phyloP scores from a whole-genome alignment of 2,329 filamentous ascomycete species.

The Aphanoascus verrucosus region DNA sequence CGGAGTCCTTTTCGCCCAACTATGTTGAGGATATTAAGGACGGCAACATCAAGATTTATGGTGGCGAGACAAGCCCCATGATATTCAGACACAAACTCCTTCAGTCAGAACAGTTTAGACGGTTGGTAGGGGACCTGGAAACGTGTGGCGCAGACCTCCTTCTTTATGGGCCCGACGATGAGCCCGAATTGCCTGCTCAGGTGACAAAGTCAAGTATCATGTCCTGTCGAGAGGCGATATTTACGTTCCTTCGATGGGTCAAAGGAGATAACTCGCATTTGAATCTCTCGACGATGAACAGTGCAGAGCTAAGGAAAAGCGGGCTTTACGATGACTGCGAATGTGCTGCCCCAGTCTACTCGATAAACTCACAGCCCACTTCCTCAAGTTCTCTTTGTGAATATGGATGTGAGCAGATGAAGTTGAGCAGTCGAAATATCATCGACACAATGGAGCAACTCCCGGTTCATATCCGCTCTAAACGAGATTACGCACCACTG shows the following conservation, averaged over 20 bases:
- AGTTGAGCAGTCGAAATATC: not conserved
- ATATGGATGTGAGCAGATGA: not conserved
- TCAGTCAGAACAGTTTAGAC: constrained; percentile 8
- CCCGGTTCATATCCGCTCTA: not conserved
- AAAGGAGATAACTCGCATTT: constrained; percentile 3
- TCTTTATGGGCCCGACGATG: constrained; percentile 4
- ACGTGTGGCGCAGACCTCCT: constrained; percentile 14
- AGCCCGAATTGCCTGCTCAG: not conserved
- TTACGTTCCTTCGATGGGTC: constrained; percentile 13
- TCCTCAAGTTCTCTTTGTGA: not conserved
- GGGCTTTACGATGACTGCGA: not conserved
- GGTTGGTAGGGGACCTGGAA: constrained; percentile 14
- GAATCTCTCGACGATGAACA: not conserved
- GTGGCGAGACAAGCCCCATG: not conserved
- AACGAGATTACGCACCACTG: not conserved
- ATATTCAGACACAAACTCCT: constrained; percentile 4
- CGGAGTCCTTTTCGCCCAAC: too few species aligned
- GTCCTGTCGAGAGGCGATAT: constrained; percentile 15
- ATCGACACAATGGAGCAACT: constrained; percentile 1
- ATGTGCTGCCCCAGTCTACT: not conserved
- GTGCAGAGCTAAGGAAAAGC: not conserved
- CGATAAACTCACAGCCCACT: not conserved
- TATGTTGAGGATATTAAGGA: not conserved
- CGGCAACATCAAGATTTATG: not conserved
- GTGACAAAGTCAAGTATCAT: constrained; percentile 6